Evolutionary conservation across 2,329 filamentous ascomycete genomes (phyloP).

Genomic region (Pyrenophora graminea): DNA sequence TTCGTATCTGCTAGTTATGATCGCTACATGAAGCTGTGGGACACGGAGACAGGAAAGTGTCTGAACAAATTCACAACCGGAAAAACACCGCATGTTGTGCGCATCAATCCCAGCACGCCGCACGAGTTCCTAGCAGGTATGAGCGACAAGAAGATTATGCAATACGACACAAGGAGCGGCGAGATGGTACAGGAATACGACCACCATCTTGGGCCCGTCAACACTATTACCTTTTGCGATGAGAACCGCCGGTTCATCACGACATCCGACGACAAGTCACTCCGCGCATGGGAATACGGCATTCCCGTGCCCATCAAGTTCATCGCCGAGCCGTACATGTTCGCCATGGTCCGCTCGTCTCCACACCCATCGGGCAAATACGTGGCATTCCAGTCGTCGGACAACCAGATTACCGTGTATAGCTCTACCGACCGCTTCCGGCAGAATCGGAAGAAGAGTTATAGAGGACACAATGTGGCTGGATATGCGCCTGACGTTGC

Average conservation of each 20-base stretch:
- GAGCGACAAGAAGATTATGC: constrained; percentile 98
- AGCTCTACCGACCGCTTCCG: constrained; percentile 93
- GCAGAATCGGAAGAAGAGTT: constrained; percentile 96
- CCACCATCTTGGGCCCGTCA: constrained; percentile 95
- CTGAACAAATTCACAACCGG: constrained; percentile 87
- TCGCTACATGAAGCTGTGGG: constrained; percentile 96
- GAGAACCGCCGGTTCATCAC: constrained; percentile 95
- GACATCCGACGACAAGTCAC: constrained; percentile 93
- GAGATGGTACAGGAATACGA: constrained; percentile 96
- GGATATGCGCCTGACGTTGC: constrained; percentile 90
- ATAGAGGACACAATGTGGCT: constrained; percentile 93
- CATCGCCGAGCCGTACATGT: constrained; percentile 98
- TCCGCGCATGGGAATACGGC: constrained; percentile 97
- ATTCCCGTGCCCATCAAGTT: constrained; percentile 99
- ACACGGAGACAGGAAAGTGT: constrained; percentile 91
- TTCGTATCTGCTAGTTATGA: constrained; percentile 94
- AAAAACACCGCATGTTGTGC: constrained; percentile 91
- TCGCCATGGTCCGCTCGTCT: constrained; percentile 84
- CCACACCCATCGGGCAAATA: constrained; percentile 90
- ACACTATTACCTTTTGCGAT: constrained; percentile 96
- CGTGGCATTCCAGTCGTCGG: constrained; percentile 87
- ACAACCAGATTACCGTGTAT: constrained; percentile 97
- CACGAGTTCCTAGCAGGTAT: constrained; percentile 95
- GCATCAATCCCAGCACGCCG: constrained; percentile 84
- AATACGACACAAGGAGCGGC: constrained; percentile 85